Base-by-base conservation (phyloP, 192 early-diverging fungal species). In the Coemansia sp. region DNA sequence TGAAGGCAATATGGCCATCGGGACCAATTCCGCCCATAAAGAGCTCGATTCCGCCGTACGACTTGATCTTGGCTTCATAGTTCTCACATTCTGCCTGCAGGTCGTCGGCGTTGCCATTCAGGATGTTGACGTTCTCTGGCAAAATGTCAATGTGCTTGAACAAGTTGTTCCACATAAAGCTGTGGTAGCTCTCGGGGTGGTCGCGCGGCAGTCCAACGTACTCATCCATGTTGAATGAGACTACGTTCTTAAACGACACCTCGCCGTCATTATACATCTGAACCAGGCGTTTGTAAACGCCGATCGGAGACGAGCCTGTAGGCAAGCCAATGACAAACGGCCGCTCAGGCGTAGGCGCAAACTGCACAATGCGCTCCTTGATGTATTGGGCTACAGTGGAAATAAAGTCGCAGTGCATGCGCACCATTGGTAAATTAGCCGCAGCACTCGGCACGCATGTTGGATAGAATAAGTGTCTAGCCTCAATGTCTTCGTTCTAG, bases 181-280 rank as follows among this genome's bases (percentile, higher is more conserved):
- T 86, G 81, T 92, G 92, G 79, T 94, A 94, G 51, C 88, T 90
- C 80, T 94, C 90, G 14, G 91, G 90, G 69, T 94, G 92, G 54
- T 92, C 87, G 79, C 88, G 86, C 35, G 91, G 90, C 49, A 94
- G 73, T 56, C 89, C 87, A 49, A 91, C 90, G 69, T 92, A 92
- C 76, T 93, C 90, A 69, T 93, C 92, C 92, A 94, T 94, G 76
- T 94, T 94, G 82, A 94, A 94, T n/a, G 90, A 89, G 48, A 94
- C 86, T 5, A 94, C 88, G 52, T 94, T 67, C 69, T 89, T 84
- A 77, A 93, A 93, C 32, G 87, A 87, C 45, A 93, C 71, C 51
- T 83, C 79, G 32, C 88, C 89, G 35, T 83, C 76, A 41, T 84
- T 80, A 83, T 85, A 83, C 72, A 88, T 79, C 70, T 87, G 74